These are phyloP conservation scores for Vicia villosa DNA, from an alignment of 306 rosid species.

Conservation along the genomic window DNA sequence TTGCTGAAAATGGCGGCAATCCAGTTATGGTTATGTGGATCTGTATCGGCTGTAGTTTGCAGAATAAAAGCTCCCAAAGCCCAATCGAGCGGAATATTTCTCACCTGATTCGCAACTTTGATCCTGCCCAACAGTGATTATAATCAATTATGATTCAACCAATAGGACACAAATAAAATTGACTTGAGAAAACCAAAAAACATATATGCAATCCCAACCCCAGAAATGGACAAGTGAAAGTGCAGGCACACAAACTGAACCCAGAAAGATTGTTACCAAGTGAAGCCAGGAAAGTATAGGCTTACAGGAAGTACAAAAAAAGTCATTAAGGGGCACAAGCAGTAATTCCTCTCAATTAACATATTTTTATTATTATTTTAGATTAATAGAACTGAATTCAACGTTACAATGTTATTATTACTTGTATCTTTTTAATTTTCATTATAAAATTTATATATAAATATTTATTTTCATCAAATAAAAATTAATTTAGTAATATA, in stretches of 20 bases:
- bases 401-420: too few species aligned
- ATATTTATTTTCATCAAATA: too few species aligned
- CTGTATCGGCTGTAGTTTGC: slow-evolving; percentile 63
- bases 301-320: slow-evolving; percentile 6
- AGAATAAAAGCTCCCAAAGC: slow-evolving; percentile 95
- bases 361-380: too few species aligned
- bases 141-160: slow-evolving; percentile 36
- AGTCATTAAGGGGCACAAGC: not conserved
- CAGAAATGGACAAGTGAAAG: slow-evolving; percentile 1
- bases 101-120: slow-evolving; percentile 72
- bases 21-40: slow-evolving; percentile 54
- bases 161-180: slow-evolving; percentile 24
- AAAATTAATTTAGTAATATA: too few species aligned
- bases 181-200: slow-evolving; percentile 17
- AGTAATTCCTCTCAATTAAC: not conserved
- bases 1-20: slow-evolving; percentile 49
- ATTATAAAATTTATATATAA: too few species aligned
- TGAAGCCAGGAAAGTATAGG: slow-evolving; percentile 2
- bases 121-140: slow-evolving; percentile 56
- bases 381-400: too few species aligned
- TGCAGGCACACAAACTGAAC: slow-evolving; percentile 18
- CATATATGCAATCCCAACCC: too few species aligned
- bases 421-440: too few species aligned
- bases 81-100: slow-evolving; percentile 90
- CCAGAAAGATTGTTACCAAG: slow-evolving; percentile 6